Evolutionary conservation across 805 yeast genomes (phyloP), one percentile per base, ranked within the genome.

Genomic region (Teunomyces stri): DNA sequence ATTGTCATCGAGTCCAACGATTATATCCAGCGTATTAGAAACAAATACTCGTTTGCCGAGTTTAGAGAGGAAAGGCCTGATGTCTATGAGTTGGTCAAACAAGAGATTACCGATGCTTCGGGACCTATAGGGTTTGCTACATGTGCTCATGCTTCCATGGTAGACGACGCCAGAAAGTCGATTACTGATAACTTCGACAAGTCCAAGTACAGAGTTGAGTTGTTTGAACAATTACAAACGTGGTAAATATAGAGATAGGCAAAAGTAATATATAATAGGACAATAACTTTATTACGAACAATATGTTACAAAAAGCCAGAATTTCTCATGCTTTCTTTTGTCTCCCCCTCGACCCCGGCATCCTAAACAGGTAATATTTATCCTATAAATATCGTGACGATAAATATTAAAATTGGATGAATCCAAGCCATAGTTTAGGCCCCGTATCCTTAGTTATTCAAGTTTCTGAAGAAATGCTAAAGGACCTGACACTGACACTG

Each of bases 91-190:
- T 21, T 77, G 15, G 61, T 79, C 12, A 51, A 51, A 5, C 45
- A 56, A 7, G 81, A 76, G 47, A 61, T 78, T 11, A 45, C 37
- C 2, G 68, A 64, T 34, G 53, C 73, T 15, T 49, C 52, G 12
- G 78, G 78, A 6, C 56, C 78, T 5, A 52, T 74, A 44, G 81
- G 78, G 1, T 61, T 79, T 51, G 75, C 72, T 45, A 68, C 75
- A 3, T 79, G 84, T 66, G 80, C 79, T 20, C 79, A 76, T 59
- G 68, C 72, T 22, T 50, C 65, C 22, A 67, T 77, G 68, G 74
- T 67, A 33, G 73, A 68, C 50, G 64, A 58, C 5, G 50, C 61
- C 39, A 61, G 75, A 58, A 52, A 48, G 35, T 51, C 63, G 1
- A 58, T 69, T 28, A 63, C 57, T 9, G 48, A 57, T 45, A 64